These are phyloP conservation scores for Scedosporium minutisporum DNA, from an alignment of 2,329 filamentous ascomycete species.

Conservation along the genomic window DNA sequence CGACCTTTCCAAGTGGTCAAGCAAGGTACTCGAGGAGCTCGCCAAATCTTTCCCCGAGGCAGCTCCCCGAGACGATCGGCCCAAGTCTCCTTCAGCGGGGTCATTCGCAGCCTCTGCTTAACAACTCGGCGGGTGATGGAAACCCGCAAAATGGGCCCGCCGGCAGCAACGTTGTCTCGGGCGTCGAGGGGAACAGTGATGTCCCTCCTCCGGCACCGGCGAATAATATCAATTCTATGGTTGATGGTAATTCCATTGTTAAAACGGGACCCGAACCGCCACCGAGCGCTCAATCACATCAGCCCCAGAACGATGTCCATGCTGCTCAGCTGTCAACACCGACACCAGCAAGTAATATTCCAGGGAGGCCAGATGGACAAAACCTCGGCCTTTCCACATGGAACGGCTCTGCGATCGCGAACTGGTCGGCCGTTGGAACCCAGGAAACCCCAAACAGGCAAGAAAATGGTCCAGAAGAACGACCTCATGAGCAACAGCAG, in stretches of 20 bases:
- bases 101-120: not conserved
- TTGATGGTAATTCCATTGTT: not conserved
- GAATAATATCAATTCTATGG: not conserved
- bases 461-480: not conserved
- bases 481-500: not conserved
- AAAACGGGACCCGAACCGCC: not conserved
- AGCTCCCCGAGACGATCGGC: conserved; percentile 10
- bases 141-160: not conserved
- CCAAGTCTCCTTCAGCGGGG: not conserved
- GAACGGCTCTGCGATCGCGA: not conserved
- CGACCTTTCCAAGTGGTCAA: conserved; percentile 9
- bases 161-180: not conserved
- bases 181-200: not conserved
- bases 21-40: conserved; percentile 16
- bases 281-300: not conserved
- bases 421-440: not conserved
- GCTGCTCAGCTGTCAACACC: too few relatives aligned
- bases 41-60: conserved; percentile 26
- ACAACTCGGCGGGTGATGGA: not conserved
- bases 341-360: too few relatives aligned
- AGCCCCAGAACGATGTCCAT: not conserved
- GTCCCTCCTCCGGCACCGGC: not conserved
- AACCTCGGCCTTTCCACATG: not conserved
- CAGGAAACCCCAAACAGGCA: not conserved
- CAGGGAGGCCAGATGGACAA: too few relatives aligned